Conservation (phyloP, 805 yeast genomes). For the Candida tibetensis region DNA sequence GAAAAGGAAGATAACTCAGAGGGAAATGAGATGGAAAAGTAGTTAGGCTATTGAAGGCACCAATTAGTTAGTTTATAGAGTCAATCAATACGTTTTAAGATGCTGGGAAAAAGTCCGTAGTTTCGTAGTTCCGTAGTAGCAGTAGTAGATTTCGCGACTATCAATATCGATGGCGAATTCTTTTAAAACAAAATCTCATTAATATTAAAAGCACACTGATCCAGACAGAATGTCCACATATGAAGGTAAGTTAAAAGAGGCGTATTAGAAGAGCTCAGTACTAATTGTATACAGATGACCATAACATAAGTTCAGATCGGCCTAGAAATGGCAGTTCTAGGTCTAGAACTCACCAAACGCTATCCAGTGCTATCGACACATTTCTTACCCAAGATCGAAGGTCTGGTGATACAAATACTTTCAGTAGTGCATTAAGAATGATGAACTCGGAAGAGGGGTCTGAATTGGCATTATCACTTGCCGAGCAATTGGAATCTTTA, state of each 20-base stretch:
- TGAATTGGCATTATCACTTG: conserved; percentile 24
- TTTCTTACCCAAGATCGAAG: conserved; percentile 22
- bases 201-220: too few species aligned
- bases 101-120: too few species aligned
- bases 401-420: conserved; percentile 20
- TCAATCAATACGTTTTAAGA: too few species aligned
- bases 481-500: conserved; percentile 20
- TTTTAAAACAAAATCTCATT: too few species aligned
- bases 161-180: too few species aligned
- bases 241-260: conserved; percentile 35
- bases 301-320: conserved; percentile 23
- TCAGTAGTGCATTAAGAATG: conserved; percentile 30
- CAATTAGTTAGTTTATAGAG: too few species aligned
- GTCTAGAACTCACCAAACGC: conserved; percentile 25
- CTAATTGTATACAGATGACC: conserved; percentile 31
- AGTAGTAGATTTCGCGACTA: too few species aligned
- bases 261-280: neutral
- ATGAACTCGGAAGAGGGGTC: conserved; percentile 32
- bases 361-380: conserved; percentile 32
- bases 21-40: conserved; percentile 3
- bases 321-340: neutral
- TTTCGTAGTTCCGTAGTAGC: too few species aligned
- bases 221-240: conserved; percentile 40
- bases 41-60: too few species aligned
- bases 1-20: conserved; percentile 7